Conservation (phyloP, 495 filamentous ascomycete species). For the Podospora australis region DNA sequence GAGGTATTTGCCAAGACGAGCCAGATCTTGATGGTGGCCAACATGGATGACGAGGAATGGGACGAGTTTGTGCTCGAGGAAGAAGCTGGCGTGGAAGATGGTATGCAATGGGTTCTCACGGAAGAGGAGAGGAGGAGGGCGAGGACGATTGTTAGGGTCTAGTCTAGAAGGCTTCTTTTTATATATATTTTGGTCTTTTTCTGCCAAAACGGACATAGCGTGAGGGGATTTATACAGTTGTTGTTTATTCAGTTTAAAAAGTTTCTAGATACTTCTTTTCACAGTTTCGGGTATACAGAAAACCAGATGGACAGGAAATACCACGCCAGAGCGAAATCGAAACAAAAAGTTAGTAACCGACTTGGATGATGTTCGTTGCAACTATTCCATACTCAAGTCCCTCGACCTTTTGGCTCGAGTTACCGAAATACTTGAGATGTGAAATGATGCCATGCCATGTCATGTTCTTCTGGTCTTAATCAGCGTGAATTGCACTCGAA, state of each 20-base stretch:
- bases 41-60: slow-evolving; percentile 98
- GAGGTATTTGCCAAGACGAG: slow-evolving; percentile 73
- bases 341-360: too few species aligned
- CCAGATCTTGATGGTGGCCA: slow-evolving; percentile 84
- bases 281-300: too few species aligned
- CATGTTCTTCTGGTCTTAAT: too few species aligned
- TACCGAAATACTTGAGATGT: too few species aligned
- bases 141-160: slow-evolving; percentile 40
- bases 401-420: too few species aligned
- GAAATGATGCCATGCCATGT: too few species aligned
- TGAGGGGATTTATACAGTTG: background rate
- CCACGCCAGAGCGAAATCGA: too few species aligned
- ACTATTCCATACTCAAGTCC: too few species aligned
- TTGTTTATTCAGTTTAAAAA: background rate
- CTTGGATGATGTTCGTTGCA: too few species aligned
- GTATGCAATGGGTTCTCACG: slow-evolving; percentile 48
- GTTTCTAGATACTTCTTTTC: background rate
- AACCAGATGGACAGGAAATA: too few species aligned
- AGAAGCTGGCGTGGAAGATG: slow-evolving; percentile 34
- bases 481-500: too few species aligned
- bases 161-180: background rate
- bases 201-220: background rate
- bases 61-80: slow-evolving; percentile 51
- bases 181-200: background rate
- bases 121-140: slow-evolving; percentile 49